A percentile compares a stretch with the other conserved stretches of the same genome.
Conservation (phyloP, 441 rosid species). For the Pelargonium cotyledonis region DNA sequence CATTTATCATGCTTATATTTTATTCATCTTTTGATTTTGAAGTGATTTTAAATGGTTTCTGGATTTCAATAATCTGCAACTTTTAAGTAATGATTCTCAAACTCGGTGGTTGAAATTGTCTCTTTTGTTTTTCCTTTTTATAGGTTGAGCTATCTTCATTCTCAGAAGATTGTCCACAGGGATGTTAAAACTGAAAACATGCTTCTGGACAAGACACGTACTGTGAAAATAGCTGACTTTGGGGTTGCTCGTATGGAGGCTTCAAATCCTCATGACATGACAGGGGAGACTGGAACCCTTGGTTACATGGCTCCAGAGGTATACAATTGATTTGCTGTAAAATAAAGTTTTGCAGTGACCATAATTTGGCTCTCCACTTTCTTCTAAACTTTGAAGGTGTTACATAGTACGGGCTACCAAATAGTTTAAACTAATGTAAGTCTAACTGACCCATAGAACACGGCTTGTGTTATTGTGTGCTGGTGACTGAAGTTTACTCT, state of each 20-base stretch:
- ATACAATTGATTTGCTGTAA: conserved; percentile 15
- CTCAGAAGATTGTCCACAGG: conserved; percentile 89
- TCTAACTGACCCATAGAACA: too few relatives aligned
- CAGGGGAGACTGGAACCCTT: conserved; percentile 95
- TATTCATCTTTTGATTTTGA: conserved; percentile 2
- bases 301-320: conserved; percentile 99
- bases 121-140: conserved; percentile 15
- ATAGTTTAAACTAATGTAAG: too few relatives aligned
- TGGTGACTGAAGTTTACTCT: too few relatives aligned
- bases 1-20: conserved; percentile 2
- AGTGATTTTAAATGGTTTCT: not conserved
- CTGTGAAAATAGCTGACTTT: conserved; percentile 86
- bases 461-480: too few relatives aligned
- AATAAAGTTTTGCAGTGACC: not conserved
- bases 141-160: conserved; percentile 94
- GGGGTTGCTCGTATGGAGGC: conserved; percentile 98
- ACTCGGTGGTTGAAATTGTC: not conserved
- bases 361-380: not conserved
- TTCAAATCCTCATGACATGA: conserved; percentile 96
- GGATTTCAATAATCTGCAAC: conserved; percentile 3
- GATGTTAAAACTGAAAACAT: conserved; percentile 97
- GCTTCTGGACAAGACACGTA: conserved; percentile 79
- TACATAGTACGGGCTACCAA: too few relatives aligned
- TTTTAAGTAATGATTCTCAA: not conserved
- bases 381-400: not conserved